Percentiles rank a stretch among this genome's conserved stretches.
phyloP scores from a whole-genome alignment of 345 rosid genomes.

The Euclidium syriacum region DNA sequence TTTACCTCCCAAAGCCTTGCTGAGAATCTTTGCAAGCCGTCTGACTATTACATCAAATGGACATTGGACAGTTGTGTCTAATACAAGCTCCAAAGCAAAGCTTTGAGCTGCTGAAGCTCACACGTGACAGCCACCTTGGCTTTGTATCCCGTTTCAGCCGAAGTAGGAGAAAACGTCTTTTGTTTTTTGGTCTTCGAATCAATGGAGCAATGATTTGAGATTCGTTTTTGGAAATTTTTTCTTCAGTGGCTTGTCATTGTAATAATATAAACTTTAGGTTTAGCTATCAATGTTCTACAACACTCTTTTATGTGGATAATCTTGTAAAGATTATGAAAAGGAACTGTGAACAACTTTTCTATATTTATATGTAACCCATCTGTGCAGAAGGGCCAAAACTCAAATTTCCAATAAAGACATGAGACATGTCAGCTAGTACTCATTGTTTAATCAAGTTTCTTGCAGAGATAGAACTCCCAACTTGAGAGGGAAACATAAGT shows the following conservation, averaged over 20 bases:
- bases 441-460: slow-evolving; percentile 23
- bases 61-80: too few relatives aligned
- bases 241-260: slow-evolving; percentile 21
- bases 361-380: neutral
- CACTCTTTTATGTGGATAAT: neutral
- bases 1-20: too few relatives aligned
- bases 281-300: neutral
- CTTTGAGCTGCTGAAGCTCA: too few relatives aligned
- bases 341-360: neutral
- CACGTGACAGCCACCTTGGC: too few relatives aligned
- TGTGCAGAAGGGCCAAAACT: neutral
- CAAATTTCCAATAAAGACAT: neutral
- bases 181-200: too few relatives aligned
- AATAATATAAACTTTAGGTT: slow-evolving; percentile 16
- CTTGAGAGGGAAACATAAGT: neutral
- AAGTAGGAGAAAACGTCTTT: too few relatives aligned
- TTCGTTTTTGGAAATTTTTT: too few relatives aligned
- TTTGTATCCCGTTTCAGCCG: too few relatives aligned
- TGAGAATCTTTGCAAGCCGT: too few relatives aligned
- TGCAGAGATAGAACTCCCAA: neutral
- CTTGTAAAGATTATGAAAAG: slow-evolving; percentile 19
- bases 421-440: slow-evolving; percentile 22
- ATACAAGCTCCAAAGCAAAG: too few relatives aligned
- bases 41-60: too few relatives aligned
- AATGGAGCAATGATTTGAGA: too few relatives aligned